Evolutionary conservation across 306 rosid species (phyloP), one percentile per base, ranked within the genome.

Genomic region (Psophocarpus tetragonolobus): DNA sequence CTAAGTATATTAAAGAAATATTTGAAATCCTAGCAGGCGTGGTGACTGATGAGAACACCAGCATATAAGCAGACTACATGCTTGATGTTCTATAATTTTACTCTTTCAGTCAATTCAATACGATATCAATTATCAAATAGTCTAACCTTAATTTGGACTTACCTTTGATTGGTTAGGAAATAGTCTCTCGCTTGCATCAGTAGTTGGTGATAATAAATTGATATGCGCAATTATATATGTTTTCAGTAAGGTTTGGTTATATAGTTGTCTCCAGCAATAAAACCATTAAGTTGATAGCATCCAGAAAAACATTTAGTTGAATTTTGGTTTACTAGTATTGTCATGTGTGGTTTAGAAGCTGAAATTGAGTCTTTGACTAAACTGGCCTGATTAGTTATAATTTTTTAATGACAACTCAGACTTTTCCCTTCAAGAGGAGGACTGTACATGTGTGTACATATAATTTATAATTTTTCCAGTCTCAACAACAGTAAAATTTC

Each of bases 131-230:
- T 60, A 8, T 54, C 39, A 35, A 53, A 21, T 7, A 39, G 81
- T 85, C 4, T 29, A 62, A 84, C 84, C 84, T 69, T 69, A 20
- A 41, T 50, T 84, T 74, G 77, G 27, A 83, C 68, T 48, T 54
- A 23, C 9, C 68, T 54, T 66, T 61, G 20, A 33, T 77, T 58
- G 39, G 74, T 8, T 8, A 29, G 5, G 10, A 56, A 27, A 6
- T 3, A 11, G 27, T 44, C 47, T 62, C 56, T 65, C 1, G n/a
- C 63, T 57, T 42, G 57, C 38, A 70, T 39, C 17, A 10, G 39
- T 58, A 7, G 45, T 18, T 48, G 67, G 65, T 68, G 32, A 12
- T 41, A 35, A 33, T 67, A 18, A 23, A 53, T 18, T 60, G 10
- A 60, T 60, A 45, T 29, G 60, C 29, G 36, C 36, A 77, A 77